A percentile compares a stretch with the other conserved stretches of the same genome.
Evolutionary conservation across 148 eudicot genomes (phyloP).

Genomic region (Polygonum maritimum): DNA sequence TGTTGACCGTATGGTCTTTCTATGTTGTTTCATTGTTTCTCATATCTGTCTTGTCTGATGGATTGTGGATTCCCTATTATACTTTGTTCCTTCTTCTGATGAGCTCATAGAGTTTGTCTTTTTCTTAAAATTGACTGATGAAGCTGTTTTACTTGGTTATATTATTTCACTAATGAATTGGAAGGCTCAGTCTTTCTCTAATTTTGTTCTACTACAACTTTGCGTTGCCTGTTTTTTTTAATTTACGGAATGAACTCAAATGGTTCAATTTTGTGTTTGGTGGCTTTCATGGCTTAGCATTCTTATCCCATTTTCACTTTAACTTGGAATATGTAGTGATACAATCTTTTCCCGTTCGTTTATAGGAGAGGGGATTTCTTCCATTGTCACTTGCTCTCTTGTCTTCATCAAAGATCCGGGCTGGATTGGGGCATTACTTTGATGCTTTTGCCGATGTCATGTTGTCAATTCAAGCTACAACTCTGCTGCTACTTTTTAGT

Average conservation of each 20-base stretch:
- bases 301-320: not conserved
- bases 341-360: not conserved
- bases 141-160: not conserved
- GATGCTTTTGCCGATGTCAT: conserved; percentile 60
- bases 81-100: not conserved
- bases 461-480: conserved; percentile 56
- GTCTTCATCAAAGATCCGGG: conserved; percentile 54
- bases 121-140: not conserved
- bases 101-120: not conserved
- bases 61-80: not conserved
- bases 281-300: not conserved
- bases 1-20: not conserved
- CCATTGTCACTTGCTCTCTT: conserved; percentile 85
- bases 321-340: conserved; percentile 3
- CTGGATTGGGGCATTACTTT: conserved; percentile 38
- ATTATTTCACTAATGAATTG: not conserved
- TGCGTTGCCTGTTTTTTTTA: not conserved
- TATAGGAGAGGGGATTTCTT: conserved; percentile 93
- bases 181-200: not conserved
- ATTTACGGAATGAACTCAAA: not conserved
- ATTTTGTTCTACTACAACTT: not conserved
- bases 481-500: conserved; percentile 72
- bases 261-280: not conserved
- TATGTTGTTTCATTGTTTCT: conserved; percentile 5
- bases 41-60: not conserved